These are phyloP conservation scores for Brassica carinata DNA, from an alignment of 345 rosid genomes.

Conservation along the genomic window DNA sequence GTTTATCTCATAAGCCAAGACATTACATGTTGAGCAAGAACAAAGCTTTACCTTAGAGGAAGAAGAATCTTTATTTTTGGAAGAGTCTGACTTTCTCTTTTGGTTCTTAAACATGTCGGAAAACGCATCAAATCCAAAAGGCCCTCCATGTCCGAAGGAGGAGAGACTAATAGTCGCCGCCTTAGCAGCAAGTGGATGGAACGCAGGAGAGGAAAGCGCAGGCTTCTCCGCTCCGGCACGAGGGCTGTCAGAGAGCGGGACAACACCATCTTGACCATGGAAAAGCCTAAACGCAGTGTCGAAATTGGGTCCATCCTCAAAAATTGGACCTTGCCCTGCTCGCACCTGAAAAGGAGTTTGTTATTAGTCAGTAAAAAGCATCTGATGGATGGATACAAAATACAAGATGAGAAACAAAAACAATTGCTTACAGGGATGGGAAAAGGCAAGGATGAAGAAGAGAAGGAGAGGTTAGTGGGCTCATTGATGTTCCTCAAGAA, in stretches of 20 bases:
- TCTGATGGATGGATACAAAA: not conserved
- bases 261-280: constrained; percentile 94
- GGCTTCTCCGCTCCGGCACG: constrained; percentile 44
- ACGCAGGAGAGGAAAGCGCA: constrained; percentile 47
- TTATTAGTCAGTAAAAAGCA: not conserved
- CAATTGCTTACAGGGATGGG: constrained; percentile 70
- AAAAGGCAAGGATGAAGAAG: constrained; percentile 66
- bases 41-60: constrained; percentile 52
- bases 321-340: constrained; percentile 80
- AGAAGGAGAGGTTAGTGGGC: constrained; percentile 86
- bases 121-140: constrained; percentile 83
- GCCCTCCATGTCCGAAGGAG: constrained; percentile 83
- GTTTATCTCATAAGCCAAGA: not conserved
- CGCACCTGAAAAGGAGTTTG: constrained; percentile 45
- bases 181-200: constrained; percentile 92
- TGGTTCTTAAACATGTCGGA: constrained; percentile 62
- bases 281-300: constrained; percentile 90
- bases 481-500: constrained; percentile 95
- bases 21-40: not conserved
- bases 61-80: constrained; percentile 67
- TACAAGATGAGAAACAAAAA: not conserved
- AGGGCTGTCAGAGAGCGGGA: constrained; percentile 74
- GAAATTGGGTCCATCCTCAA: constrained; percentile 97
- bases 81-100: constrained; percentile 57
- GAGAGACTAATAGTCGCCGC: constrained; percentile 96